phyloP scores from a whole-genome alignment of 129 eudicot species.

The Ambrosia artemisiifolia region DNA sequence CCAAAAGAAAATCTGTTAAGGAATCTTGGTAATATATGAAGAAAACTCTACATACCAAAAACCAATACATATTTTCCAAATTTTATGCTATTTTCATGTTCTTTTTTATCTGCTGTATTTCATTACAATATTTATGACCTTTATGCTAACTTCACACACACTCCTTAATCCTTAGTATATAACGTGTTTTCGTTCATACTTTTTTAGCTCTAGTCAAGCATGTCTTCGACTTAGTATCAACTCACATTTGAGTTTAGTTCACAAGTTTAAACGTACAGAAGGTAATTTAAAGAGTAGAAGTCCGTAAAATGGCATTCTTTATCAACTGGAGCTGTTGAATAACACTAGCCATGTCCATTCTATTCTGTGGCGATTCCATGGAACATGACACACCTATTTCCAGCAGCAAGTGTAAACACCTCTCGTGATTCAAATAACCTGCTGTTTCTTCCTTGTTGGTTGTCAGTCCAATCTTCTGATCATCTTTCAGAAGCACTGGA shows the following conservation, averaged over 20 bases:
- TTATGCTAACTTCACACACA: conserved; percentile 17
- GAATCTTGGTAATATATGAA: conserved; percentile 10
- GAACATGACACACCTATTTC: too few species aligned
- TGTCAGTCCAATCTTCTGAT: too few species aligned
- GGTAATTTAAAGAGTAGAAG: background rate
- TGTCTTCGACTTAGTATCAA: background rate
- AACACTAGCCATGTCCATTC: conserved; percentile 30
- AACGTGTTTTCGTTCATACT: background rate
- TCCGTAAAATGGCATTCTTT: conserved; percentile 19
- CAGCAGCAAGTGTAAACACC: too few species aligned
- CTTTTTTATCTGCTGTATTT: conserved; percentile 2
- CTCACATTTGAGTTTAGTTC: too few species aligned
- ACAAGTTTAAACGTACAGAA: too few species aligned
- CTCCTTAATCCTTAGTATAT: background rate
- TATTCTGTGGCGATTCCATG: conserved; percentile 34
- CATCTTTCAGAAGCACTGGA: too few species aligned
- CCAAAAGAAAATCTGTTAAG: conserved; percentile 30
- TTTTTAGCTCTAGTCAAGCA: background rate
- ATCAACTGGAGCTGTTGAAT: conserved; percentile 21
- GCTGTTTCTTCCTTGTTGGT: too few species aligned
- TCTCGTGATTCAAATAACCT: too few species aligned
- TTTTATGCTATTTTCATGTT: background rate
- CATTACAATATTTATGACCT: background rate
- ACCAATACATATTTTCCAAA: conserved; percentile 5
- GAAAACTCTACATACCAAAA: conserved; percentile 26